Base-by-base conservation (phyloP, 495 filamentous ascomycete genomes). In the Trichoderma virens region DNA sequence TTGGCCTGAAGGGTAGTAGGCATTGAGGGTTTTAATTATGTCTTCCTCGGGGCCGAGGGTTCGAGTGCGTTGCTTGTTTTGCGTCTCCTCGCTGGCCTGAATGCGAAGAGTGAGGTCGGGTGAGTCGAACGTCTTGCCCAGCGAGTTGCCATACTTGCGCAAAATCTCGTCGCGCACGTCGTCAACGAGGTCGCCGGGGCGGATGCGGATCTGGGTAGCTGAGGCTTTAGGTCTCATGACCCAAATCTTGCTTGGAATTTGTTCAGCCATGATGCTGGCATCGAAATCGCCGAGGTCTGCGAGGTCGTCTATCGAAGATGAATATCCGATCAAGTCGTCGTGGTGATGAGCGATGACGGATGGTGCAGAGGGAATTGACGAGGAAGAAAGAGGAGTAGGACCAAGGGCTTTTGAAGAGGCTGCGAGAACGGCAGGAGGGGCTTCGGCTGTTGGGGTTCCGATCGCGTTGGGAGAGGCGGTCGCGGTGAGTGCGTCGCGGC, bases 151-250 rank as follows among this genome's bases (percentile, higher is more conserved):
- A 73, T 97, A 98, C 77, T 97, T 98, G 67, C 84, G 85, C 67
- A 98, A 78, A 30, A 98, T 92, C 82, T 92, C 84, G 68, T 97
- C 95, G 64, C 93, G 86, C 62, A 96, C 87, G 77, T 97, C 95
- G 70, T 98, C 94, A 23, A 98, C 94, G 74, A 98, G 73, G 69
- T 95, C 90, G 70, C 96, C 91, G 70, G 93, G 89, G 65, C 85
- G 80, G 67, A 95, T 89, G 56, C 89, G 86, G 43, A 98, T 89
- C 67, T 92, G 77, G 28, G 94, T 98, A 64, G 94, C 86, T 45
- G 93, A 97, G 47, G 85, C 90, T 65, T 87, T 84, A 14, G 87
- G 87, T 65, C 94, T 82, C 77, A 87, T 93, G 67, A 98, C 94
- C 94, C 94, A 98, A 65, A 98, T 86, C 81, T 94, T 97, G 70